These are phyloP conservation scores for Zizania latifolia DNA, from an alignment of 176 grass and related monocot species.

Conservation along the genomic window DNA sequence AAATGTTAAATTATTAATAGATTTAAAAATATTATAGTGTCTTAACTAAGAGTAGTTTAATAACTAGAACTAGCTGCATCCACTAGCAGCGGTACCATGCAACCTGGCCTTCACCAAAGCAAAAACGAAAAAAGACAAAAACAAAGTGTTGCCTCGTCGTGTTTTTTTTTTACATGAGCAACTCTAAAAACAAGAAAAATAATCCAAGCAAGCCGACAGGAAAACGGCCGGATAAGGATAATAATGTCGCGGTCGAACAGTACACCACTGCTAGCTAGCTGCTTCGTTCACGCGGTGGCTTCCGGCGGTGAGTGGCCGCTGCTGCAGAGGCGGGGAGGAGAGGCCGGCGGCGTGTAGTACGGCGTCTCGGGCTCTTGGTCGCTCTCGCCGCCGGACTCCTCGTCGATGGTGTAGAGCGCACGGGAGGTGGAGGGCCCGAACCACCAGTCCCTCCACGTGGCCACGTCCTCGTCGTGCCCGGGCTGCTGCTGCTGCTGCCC, in stretches of 20 bases:
- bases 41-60: too few relatives aligned
- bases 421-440: neutral
- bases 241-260: neutral
- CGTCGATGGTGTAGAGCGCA: slow-evolving; percentile 50
- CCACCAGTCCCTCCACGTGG: neutral
- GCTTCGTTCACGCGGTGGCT: neutral
- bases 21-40: too few relatives aligned
- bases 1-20: too few relatives aligned
- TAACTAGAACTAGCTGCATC: too few relatives aligned
- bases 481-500: neutral
- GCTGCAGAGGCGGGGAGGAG: neutral
- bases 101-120: neutral
- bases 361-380: slow-evolving; percentile 19
- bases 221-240: neutral
- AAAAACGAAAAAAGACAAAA: neutral
- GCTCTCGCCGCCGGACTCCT: neutral
- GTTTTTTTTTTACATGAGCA: neutral
- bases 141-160: too few relatives aligned
- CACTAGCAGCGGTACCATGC: too few relatives aligned
- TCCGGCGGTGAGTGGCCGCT: neutral
- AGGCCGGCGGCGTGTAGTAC: slow-evolving; percentile 40
- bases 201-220: neutral
- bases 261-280: neutral
- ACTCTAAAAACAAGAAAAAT: neutral
- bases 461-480: neutral